Evolutionary conservation across 176 grass and related monocot genomes (phyloP).

Genomic region (Oropetium thomaeum): DNA sequence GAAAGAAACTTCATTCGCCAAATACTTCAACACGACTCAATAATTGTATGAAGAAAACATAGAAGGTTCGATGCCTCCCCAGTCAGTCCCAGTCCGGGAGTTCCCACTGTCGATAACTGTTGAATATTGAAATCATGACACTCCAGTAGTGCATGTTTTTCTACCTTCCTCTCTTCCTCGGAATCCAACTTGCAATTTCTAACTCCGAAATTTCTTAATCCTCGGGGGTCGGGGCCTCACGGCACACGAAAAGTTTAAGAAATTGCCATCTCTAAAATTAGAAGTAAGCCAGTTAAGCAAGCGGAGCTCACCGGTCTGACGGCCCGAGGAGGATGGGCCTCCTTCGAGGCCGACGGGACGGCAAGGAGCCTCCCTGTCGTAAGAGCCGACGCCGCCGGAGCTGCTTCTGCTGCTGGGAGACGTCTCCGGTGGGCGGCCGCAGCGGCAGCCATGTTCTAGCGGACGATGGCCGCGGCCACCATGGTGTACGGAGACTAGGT

Average conservation of each 20-base stretch:
- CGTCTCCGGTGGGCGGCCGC: constrained; percentile 28
- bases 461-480: neutral
- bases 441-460: constrained; percentile 31
- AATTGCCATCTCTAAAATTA: neutral
- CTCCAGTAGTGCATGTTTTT: neutral
- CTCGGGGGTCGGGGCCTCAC: neutral
- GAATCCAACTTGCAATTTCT: too few species aligned
- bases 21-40: neutral
- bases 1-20: neutral
- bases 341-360: constrained; percentile 11
- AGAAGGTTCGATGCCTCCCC: neutral
- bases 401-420: constrained; percentile 6
- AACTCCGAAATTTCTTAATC: neutral
- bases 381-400: constrained; percentile 23
- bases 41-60: neutral
- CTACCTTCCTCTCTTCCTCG: neutral
- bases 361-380: constrained; percentile 31
- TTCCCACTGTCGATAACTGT: too few species aligned
- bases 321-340: neutral
- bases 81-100: too few species aligned
- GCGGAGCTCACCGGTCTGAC: constrained; percentile 38
- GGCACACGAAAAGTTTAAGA: neutral
- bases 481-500: neutral
- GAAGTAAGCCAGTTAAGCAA: neutral
- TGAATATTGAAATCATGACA: neutral